These are phyloP conservation scores for Mycena venus DNA, from an alignment of 768 basidiomycete genomes.

Conservation along the genomic window DNA sequence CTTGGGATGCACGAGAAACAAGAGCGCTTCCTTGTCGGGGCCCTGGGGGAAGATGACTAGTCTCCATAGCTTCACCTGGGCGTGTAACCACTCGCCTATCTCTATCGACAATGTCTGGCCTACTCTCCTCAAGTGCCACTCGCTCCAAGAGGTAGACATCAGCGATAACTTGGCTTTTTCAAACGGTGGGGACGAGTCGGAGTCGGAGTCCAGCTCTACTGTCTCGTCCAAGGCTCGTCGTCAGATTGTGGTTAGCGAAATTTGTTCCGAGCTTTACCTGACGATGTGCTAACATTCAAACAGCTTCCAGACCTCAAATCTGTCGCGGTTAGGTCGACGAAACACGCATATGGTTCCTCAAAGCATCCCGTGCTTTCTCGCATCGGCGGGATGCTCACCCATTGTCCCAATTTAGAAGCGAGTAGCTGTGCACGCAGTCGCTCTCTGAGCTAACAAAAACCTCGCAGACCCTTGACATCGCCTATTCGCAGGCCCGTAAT, in stretches of 20 bases:
- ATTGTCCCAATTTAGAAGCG: constrained; percentile 72
- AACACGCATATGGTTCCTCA: constrained; percentile 65
- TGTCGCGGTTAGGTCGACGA: constrained; percentile 64
- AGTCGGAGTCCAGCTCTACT: constrained; percentile 20
- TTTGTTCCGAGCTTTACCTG: constrained; percentile 4
- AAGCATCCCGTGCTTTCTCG: constrained; percentile 65
- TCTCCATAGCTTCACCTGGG: constrained; percentile 68
- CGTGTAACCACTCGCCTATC: constrained; percentile 73
- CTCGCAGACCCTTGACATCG: constrained; percentile 56
- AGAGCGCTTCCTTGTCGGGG: constrained; percentile 64
- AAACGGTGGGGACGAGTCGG: neutral
- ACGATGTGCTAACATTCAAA: neutral
- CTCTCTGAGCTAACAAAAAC: neutral
- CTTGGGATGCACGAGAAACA: constrained; percentile 71
- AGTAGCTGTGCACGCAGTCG: neutral
- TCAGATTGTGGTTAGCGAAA: constrained; percentile 37
- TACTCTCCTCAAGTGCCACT: constrained; percentile 59
- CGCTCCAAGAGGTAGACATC: constrained; percentile 63
- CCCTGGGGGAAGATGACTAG: constrained; percentile 67
- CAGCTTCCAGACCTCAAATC: constrained; percentile 62
- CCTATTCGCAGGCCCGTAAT: constrained; percentile 56
- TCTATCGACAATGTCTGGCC: constrained; percentile 70
- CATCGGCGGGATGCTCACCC: constrained; percentile 65
- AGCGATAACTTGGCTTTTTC: constrained; percentile 68
- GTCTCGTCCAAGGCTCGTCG: constrained; percentile 24